Conservation (phyloP, 805 yeast genomes). For the Nakazawaea sp. region DNA sequence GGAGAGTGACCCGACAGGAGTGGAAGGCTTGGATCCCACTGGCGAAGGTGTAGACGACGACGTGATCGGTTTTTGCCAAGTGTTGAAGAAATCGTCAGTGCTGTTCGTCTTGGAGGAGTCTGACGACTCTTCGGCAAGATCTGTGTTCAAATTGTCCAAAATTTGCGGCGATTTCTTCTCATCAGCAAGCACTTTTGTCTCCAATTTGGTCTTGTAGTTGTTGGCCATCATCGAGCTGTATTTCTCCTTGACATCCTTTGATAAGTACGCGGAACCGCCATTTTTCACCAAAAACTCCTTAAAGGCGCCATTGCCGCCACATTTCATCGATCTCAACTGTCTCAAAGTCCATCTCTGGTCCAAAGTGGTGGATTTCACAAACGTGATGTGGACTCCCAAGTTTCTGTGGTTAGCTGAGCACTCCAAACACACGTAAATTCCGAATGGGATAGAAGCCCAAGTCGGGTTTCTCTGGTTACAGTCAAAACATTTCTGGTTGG, state of each 20-base stretch:
- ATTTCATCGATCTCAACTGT: conserved; percentile 85
- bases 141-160: conserved; percentile 54
- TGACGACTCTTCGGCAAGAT: conserved; percentile 12
- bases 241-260: conserved; percentile 65
- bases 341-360: conserved; percentile 86
- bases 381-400: conserved; percentile 92
- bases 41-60: conserved; percentile 43
- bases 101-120: conserved; percentile 27
- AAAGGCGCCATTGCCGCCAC: conserved; percentile 88
- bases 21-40: conserved; percentile 33
- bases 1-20: conserved; percentile 26
- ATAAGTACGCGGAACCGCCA: conserved; percentile 73
- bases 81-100: conserved; percentile 83
- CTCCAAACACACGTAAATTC: conserved; percentile 85
- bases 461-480: conserved; percentile 93
- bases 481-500: conserved; percentile 85
- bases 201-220: conserved; percentile 74
- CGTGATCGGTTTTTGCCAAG: conserved; percentile 78
- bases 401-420: conserved; percentile 95
- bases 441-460: conserved; percentile 97
- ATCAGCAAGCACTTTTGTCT: conserved; percentile 61
- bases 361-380: conserved; percentile 85
- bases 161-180: conserved; percentile 64
- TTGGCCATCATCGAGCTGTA: conserved; percentile 78
- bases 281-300: conserved; percentile 77